Conservation (phyloP, 352 stramenopile species). For the Pythium phragmitis region DNA sequence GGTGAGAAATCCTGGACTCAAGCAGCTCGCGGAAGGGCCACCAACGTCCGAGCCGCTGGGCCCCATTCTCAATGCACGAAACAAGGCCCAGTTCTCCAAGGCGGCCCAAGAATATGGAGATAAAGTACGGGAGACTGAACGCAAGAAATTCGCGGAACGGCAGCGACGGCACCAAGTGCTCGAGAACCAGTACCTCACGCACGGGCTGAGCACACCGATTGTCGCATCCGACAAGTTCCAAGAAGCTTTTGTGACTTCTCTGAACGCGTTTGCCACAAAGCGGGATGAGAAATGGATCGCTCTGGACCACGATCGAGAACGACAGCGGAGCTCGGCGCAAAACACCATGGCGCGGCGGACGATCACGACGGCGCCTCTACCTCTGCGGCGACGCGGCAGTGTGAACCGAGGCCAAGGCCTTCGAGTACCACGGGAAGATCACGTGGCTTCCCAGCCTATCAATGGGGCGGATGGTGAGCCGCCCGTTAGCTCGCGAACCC, state of each 20-base stretch:
- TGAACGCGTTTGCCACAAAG: conserved; percentile 47
- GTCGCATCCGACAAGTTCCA: conserved; percentile 52
- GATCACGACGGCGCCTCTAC: conserved; percentile 33
- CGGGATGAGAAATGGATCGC: conserved; percentile 47
- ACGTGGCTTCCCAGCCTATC: too few species aligned
- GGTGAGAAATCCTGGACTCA: not conserved
- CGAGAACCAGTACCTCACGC: conserved; percentile 50
- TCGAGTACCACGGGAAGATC: too few species aligned
- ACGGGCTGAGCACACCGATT: conserved; percentile 37
- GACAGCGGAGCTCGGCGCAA: conserved; percentile 36
- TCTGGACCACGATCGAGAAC: conserved; percentile 47
- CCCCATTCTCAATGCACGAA: conserved; percentile 21
- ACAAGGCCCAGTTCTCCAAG: conserved; percentile 53
- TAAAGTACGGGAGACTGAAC: conserved; percentile 35
- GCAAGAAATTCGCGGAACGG: conserved; percentile 36
- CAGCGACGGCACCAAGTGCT: conserved; percentile 32
- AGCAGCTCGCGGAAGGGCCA: not conserved
- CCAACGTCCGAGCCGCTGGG: not conserved
- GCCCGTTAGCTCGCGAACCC: not conserved
- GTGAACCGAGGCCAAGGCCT: not conserved
- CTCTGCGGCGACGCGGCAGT: conserved; percentile 4
- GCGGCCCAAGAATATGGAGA: conserved; percentile 54
- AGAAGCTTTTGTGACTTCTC: conserved; percentile 57
- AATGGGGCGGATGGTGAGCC: too few species aligned
- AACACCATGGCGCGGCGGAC: conserved; percentile 36